Conservation (phyloP, 2,329 filamentous ascomycete species). For the Exophiala viscosa region DNA sequence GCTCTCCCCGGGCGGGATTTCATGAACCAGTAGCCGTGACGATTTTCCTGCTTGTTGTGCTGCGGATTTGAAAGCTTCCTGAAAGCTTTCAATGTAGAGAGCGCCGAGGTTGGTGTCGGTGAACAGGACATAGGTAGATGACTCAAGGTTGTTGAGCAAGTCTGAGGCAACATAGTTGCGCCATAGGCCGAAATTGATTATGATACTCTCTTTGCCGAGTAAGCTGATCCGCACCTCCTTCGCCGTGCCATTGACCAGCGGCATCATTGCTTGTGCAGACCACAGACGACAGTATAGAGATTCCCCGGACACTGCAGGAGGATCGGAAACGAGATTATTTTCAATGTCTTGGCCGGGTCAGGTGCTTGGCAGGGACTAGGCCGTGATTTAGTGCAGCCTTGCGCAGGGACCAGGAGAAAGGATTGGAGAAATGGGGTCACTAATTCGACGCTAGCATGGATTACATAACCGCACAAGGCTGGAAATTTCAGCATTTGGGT, state of each 20-base stretch:
- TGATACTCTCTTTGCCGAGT: slow-evolving; percentile 81
- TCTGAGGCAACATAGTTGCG: slow-evolving; percentile 75
- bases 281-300: not conserved
- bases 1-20: slow-evolving; percentile 84
- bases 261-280: slow-evolving; percentile 16
- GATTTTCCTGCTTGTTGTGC: slow-evolving; percentile 36
- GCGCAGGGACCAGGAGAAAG: not conserved
- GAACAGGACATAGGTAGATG: slow-evolving; percentile 92
- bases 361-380: not conserved
- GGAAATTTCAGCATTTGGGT: not conserved
- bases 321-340: slow-evolving; percentile 9
- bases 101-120: slow-evolving; percentile 89
- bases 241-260: slow-evolving; percentile 22
- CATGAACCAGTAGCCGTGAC: slow-evolving; percentile 73
- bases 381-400: slow-evolving; percentile 14
- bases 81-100: slow-evolving; percentile 76
- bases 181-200: slow-evolving; percentile 91
- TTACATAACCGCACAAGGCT: not conserved
- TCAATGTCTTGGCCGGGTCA: slow-evolving; percentile 12
- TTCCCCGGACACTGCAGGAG: not conserved
- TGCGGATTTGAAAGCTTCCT: slow-evolving; percentile 58
- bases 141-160: slow-evolving; percentile 69
- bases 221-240: slow-evolving; percentile 61
- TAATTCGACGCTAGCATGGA: not conserved
- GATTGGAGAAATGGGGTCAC: not conserved